Percentiles rank a stretch among this genome's conserved stretches.
phyloP scores from a whole-genome alignment of 2,329 filamentous ascomycete genomes.

The Botrytis fabae region DNA sequence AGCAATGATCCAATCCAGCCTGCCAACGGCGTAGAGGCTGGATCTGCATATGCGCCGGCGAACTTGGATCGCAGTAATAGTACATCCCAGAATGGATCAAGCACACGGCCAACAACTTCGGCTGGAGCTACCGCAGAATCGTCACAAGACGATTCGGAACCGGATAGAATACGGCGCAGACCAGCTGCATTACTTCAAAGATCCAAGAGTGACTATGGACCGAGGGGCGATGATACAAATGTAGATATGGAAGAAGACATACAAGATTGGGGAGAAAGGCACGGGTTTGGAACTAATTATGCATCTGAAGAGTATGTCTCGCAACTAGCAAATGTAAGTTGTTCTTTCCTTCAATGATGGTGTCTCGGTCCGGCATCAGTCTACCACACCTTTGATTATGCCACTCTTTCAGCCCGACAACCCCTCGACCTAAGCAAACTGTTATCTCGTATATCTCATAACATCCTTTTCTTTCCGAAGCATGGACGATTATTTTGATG shows the following conservation, averaged over 20 bases:
- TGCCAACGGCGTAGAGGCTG: constrained; percentile 17
- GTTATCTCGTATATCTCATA: not conserved
- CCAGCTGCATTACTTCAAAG: constrained; percentile 39
- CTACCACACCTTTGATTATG: not conserved
- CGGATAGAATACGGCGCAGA: constrained; percentile 32
- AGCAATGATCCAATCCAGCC: constrained; percentile 35
- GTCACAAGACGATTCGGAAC: constrained; percentile 38
- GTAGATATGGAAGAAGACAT: constrained; percentile 34
- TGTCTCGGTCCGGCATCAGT: constrained; percentile 4
- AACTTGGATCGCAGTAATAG: constrained; percentile 16
- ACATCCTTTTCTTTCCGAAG: not conserved
- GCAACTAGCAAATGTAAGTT: constrained; percentile 61
- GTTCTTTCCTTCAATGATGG: constrained; percentile 33
- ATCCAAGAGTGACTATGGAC: constrained; percentile 55
- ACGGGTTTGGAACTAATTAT: constrained; percentile 74
- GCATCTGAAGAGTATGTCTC: constrained; percentile 70
- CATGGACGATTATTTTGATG: constrained; percentile 17
- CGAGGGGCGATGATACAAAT: constrained; percentile 43
- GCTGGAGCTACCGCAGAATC: constrained; percentile 33
- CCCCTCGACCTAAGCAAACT: not conserved
- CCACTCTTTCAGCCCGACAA: not conserved
- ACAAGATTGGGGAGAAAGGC: constrained; percentile 49
- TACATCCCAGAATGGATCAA: constrained; percentile 10
- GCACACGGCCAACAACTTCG: constrained; percentile 32
- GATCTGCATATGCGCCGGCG: constrained; percentile 7